phyloP scores from a whole-genome alignment of 768 basidiomycete species.

The Russula compacta region DNA sequence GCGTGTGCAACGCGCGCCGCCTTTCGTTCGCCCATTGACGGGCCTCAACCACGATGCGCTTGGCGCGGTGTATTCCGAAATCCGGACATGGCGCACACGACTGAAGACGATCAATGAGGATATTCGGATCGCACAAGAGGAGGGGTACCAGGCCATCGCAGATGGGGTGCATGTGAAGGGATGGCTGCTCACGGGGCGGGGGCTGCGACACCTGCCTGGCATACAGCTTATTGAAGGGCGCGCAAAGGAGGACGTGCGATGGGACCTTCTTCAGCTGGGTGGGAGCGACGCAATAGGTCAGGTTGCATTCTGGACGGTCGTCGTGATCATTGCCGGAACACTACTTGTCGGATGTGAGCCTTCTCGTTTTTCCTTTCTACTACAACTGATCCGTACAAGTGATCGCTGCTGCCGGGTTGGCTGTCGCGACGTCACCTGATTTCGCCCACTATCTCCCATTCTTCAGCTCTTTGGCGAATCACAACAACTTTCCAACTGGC shows the following conservation, averaged over 20 bases:
- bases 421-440: slow-evolving; percentile 60
- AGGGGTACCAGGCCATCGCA: slow-evolving; percentile 63
- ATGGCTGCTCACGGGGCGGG: slow-evolving; percentile 69
- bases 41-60: slow-evolving; percentile 60
- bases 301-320: slow-evolving; percentile 49
- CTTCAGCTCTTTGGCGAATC: slow-evolving; percentile 41
- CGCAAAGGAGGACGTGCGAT: slow-evolving; percentile 75
- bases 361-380: not conserved
- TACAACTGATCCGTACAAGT: slow-evolving; percentile 33
- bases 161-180: slow-evolving; percentile 62
- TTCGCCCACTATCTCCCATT: slow-evolving; percentile 65
- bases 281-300: slow-evolving; percentile 39
- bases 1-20: slow-evolving; percentile 56
- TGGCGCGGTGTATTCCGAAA: slow-evolving; percentile 56
- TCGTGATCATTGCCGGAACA: slow-evolving; percentile 39
- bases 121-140: slow-evolving; percentile 58
- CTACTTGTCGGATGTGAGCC: slow-evolving; percentile 55
- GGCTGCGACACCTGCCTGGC: slow-evolving; percentile 52
- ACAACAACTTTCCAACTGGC: slow-evolving; percentile 47
- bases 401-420: slow-evolving; percentile 59
- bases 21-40: slow-evolving; percentile 68
- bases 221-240: slow-evolving; percentile 66
- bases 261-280: slow-evolving; percentile 59
- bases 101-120: slow-evolving; percentile 67
- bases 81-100: slow-evolving; percentile 58